Base-by-base conservation (phyloP, 768 basidiomycete species). In the Boletus rubroflammeus region DNA sequence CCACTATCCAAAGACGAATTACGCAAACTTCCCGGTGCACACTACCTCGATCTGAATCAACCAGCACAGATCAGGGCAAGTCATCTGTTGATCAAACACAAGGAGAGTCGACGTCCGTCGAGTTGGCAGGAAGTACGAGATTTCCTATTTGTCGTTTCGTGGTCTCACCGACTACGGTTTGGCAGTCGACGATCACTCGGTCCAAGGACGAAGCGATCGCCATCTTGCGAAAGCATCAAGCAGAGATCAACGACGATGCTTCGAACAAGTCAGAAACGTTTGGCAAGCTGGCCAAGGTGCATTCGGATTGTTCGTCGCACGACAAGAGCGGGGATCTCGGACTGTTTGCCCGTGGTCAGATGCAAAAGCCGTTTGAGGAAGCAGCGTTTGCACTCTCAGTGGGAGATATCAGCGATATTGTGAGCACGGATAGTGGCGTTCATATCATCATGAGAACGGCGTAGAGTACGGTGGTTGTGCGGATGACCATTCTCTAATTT, bases 361-460 rank as follows among this genome's bases (percentile, higher is more conserved):
- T 99, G 97, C 97, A 99, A 74, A 93, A 91, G 73, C 86, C 93
- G 34, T 99, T 99, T 65, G 95, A 98, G 73, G 93, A 95, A 29
- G 89, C 91, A 31, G 76, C 90, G 11, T 95, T 80, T 70, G 81
- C 73, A 3, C 76, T 94, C 58, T 66, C 83, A 45, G 80, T 87
- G 21, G 90, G 85, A 8, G 72, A 89, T 72, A 85, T 94, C 67
- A 92, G 90, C 70, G 86, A 83, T 28, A 74, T 93, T 43, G 82
- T 98, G 66, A 83, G 81, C 63, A 89, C 96, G 43, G 95, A 98
- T 61, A 95, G 93, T 61, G 97, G 97, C 19, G 93, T 98, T 21
- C 97, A 99, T 71, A 65, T 98, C 61, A 89, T 99, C 65, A 74
- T 96, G 72, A 81, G 97, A 65, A 94, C 91, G 49, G 91, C 75